Base-by-base conservation (phyloP, 441 rosid species). In the Pelargonium australe region DNA sequence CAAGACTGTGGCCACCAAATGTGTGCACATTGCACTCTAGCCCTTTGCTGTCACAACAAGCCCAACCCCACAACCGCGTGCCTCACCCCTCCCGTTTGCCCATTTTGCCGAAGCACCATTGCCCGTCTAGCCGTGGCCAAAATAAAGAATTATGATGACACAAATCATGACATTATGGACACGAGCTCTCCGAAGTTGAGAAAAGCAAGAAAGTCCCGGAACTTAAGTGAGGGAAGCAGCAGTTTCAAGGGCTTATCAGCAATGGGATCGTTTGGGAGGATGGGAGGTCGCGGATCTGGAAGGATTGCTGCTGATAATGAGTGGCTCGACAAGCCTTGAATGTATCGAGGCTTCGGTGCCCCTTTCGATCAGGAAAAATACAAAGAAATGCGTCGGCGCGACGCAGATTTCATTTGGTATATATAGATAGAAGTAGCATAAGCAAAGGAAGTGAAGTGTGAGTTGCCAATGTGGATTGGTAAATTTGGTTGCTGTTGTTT, bases 1-100 rank as follows among this genome's bases (percentile, higher is more conserved):
- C 88, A 89, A 73, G 81, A 80, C 72, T 95, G 99, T 23, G 88
- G 98, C 66, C 98, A 95, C 75, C 99, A 85, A 75, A 90, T 95
- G 98, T 95, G 99, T 69, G 98, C 99, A 63, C 94, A 86, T 49
- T 92, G 98, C 87, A 90, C 91, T 0, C 83, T 92, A 17, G 94
- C 99, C 60, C 85, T 92, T 2, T 95, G 98, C 73, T 95, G 98
- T 80, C 92, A 95, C 82, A 92, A 92, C 83, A 95, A 95, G 74
- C 99, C 99, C 0, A 90, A 92, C 85, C 99, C 98, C 12, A 83
- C 98, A 17, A 90, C 95, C 0, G 81, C 91, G 7, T 76, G 84
- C 62, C 58, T 95, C 49, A 86, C 78, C 14, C 96, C 97, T 70
- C 98, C 98, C 1, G 90, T 87, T 2, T 95, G 99, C 73, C 99